phyloP scores from a whole-genome alignment of 257 asterid genomes.

The Nicotiana obtusifolia region DNA sequence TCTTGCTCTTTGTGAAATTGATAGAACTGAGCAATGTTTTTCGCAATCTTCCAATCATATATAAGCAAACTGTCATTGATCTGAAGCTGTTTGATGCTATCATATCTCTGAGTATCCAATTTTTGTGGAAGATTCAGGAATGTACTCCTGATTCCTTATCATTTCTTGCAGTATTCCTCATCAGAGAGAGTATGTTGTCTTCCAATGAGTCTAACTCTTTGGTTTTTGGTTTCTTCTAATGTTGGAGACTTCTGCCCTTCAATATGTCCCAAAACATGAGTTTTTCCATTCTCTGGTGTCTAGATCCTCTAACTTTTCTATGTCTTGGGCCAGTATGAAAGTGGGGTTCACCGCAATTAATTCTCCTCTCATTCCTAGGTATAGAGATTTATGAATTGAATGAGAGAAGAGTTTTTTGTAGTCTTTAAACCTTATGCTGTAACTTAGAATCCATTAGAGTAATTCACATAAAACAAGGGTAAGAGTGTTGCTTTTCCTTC shows the following conservation, averaged over 20 bases:
- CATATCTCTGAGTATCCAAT: neutral
- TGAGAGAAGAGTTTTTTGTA: neutral
- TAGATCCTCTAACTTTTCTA: neutral
- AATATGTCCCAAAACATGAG: neutral
- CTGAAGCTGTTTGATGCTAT: neutral
- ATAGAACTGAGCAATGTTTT: neutral
- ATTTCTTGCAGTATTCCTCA: neutral
- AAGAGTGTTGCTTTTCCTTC: conserved; percentile 1
- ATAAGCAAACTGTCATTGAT: neutral
- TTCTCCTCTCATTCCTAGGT: neutral
- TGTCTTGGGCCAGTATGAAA: neutral
- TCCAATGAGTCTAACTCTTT: neutral
- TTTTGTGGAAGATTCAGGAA: neutral
- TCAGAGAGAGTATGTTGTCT: neutral
- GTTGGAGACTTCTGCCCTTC: neutral
- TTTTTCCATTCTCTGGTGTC: neutral
- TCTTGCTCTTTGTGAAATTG: neutral
- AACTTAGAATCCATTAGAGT: neutral
- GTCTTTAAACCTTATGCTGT: neutral
- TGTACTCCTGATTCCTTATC: neutral
- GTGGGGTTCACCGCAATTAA: neutral
- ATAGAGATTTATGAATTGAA: neutral
- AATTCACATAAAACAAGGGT: neutral
- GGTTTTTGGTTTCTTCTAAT: neutral
- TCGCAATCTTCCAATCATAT: neutral